phyloP scores from a whole-genome alignment of 2,329 filamentous ascomycete genomes.

The Ceratocystis huliohia region DNA sequence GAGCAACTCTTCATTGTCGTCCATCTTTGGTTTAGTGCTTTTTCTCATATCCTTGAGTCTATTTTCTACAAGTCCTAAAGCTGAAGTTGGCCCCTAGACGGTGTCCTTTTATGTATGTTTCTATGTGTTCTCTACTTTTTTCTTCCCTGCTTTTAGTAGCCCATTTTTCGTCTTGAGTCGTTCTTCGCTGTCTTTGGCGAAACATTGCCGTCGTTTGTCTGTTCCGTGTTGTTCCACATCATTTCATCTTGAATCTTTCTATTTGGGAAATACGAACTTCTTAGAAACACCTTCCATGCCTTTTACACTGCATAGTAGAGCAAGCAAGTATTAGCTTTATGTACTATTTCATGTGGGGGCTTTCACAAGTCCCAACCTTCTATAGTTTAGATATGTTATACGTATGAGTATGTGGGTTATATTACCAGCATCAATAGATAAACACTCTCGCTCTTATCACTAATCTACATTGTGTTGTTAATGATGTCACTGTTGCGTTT shows the following conservation, averaged over 20 bases:
- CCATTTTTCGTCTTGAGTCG: neutral
- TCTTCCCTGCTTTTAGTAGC: neutral
- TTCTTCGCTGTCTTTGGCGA: neutral
- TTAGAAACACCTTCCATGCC: conserved; percentile 4
- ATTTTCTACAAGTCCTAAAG: neutral
- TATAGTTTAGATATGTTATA: too few species aligned
- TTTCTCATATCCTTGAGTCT: neutral
- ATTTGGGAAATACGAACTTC: conserved; percentile 5
- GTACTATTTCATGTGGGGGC: too few species aligned
- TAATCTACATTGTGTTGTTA: too few species aligned
- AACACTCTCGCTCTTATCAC: too few species aligned
- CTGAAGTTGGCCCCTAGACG: neutral
- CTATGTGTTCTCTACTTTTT: neutral
- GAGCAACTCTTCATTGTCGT: neutral
- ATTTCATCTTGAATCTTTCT: conserved; percentile 11
- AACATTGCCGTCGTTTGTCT: conserved; percentile 1
- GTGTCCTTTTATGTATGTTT: neutral
- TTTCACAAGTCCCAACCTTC: too few species aligned
- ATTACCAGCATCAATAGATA: too few species aligned
- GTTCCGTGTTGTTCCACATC: neutral
- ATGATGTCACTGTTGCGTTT: too few species aligned
- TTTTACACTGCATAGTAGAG: neutral
- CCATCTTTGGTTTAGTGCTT: neutral
- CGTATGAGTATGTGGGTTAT: too few species aligned
- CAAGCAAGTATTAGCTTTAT: neutral